Conservation (phyloP, 2,329 filamentous ascomycete species). For the Penicillium sp. region DNA sequence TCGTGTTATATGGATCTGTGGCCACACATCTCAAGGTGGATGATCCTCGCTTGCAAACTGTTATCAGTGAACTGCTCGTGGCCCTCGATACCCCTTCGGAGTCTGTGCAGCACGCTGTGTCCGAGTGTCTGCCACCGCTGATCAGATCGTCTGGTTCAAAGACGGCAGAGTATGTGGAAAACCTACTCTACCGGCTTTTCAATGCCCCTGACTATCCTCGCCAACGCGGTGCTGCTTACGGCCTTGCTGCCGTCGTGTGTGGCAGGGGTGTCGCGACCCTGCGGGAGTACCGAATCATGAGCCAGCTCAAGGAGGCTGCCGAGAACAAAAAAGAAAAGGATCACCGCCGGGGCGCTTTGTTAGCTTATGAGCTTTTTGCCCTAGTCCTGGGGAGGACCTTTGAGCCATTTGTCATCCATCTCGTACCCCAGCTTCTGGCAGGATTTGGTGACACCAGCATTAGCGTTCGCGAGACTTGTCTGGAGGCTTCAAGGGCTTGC, state of each 20-base stretch:
- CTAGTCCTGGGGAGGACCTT: slow-evolving; percentile 83
- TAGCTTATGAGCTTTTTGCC: slow-evolving; percentile 88
- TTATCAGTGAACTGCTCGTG: slow-evolving; percentile 78
- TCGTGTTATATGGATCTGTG: slow-evolving; percentile 93
- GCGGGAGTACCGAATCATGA: slow-evolving; percentile 81
- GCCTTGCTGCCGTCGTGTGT: slow-evolving; percentile 81
- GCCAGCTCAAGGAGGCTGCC: slow-evolving; percentile 72
- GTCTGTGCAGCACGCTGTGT: slow-evolving; percentile 93
- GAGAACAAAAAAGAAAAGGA: slow-evolving; percentile 94
- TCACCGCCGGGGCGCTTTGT: slow-evolving; percentile 80
- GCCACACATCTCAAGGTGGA: slow-evolving; percentile 80
- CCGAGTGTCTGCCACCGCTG: slow-evolving; percentile 89
- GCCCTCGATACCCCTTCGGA: slow-evolving; percentile 94
- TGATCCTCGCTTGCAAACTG: slow-evolving; percentile 82
- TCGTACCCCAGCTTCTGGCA: slow-evolving; percentile 83
- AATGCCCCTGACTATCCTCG: slow-evolving; percentile 88
- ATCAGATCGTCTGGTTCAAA: slow-evolving; percentile 76
- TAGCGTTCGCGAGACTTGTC: slow-evolving; percentile 87
- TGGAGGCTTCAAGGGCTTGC: slow-evolving; percentile 90
- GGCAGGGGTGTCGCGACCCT: slow-evolving; percentile 82
- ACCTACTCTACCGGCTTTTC: slow-evolving; percentile 77
- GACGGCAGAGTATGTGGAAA: slow-evolving; percentile 73
- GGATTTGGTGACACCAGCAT: slow-evolving; percentile 86
- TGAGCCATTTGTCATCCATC: slow-evolving; percentile 94
- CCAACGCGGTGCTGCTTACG: slow-evolving; percentile 90